Evolutionary conservation across 805 yeast genomes (phyloP).

Genomic region (Metschnikowia rubicola): DNA sequence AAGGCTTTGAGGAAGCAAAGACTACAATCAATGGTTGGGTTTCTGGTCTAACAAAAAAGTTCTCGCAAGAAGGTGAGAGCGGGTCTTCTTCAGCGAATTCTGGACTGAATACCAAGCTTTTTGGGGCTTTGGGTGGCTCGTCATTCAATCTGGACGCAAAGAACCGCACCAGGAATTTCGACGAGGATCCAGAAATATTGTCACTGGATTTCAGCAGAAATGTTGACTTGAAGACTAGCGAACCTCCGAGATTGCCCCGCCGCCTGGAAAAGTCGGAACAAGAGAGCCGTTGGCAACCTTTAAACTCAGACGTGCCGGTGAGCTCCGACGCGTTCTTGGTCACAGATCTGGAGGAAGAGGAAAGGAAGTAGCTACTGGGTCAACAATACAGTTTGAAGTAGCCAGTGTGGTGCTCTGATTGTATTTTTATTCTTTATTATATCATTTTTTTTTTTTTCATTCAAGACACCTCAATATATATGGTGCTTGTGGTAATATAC

Average conservation of each 20-base stretch:
- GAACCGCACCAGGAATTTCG: constrained; percentile 32
- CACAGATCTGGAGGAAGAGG: constrained; percentile 44
- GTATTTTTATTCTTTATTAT: background rate
- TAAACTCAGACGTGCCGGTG: constrained; percentile 37
- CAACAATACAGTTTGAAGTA: background rate
- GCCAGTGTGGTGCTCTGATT: background rate
- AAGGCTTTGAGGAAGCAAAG: constrained; percentile 79
- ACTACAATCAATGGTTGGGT: constrained; percentile 77
- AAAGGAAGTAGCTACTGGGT: constrained; percentile 9
- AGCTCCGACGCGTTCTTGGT: constrained; percentile 43
- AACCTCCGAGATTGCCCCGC: constrained; percentile 26
- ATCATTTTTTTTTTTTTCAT: background rate
- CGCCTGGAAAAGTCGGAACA: constrained; percentile 11
- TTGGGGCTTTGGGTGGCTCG: constrained; percentile 47
- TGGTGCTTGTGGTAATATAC: constrained; percentile 5
- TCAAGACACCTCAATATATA: background rate
- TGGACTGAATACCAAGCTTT: constrained; percentile 30
- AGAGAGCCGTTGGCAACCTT: constrained; percentile 37
- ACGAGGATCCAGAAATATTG: constrained; percentile 55
- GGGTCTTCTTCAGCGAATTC: constrained; percentile 7
- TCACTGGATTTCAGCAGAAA: constrained; percentile 46
- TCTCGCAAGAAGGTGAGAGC: constrained; percentile 23
- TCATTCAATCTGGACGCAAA: constrained; percentile 26
- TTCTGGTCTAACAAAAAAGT: constrained; percentile 57
- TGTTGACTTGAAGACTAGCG: constrained; percentile 36